phyloP scores from a whole-genome alignment of 768 basidiomycete species.

The Lentinus tigrinus region DNA sequence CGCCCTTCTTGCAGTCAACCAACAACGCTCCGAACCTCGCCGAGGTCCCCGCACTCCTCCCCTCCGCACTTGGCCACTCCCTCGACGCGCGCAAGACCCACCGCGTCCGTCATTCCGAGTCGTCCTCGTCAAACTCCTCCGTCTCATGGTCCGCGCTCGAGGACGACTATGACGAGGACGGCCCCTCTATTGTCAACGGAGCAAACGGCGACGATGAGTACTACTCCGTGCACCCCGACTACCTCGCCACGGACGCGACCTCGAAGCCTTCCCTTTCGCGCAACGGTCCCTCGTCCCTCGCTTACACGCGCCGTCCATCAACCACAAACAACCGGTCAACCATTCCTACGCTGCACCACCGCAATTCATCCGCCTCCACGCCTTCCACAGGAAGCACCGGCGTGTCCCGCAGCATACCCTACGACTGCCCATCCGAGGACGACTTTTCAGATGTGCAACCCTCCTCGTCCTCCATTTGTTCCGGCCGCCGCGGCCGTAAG shows the following conservation, averaged over 20 bases:
- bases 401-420: slow-evolving; percentile 24
- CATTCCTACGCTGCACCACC: slow-evolving; percentile 54
- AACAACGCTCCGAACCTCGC: slow-evolving; percentile 35
- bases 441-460: slow-evolving; percentile 43
- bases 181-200: slow-evolving; percentile 28
- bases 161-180: slow-evolving; percentile 62
- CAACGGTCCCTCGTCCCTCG: slow-evolving; percentile 45
- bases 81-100: slow-evolving; percentile 40
- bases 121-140: slow-evolving; percentile 66
- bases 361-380: slow-evolving; percentile 47
- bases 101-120: slow-evolving; percentile 52
- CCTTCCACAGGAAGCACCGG: slow-evolving; percentile 25
- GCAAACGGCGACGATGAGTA: slow-evolving; percentile 30
- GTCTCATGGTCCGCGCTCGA: slow-evolving; percentile 63
- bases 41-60: slow-evolving; percentile 68
- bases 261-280: slow-evolving; percentile 41
- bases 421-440: slow-evolving; percentile 27
- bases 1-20: slow-evolving; percentile 57
- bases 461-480: slow-evolving; percentile 11
- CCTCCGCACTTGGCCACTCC: slow-evolving; percentile 54
- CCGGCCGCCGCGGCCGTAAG: slow-evolving; percentile 30
- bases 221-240: slow-evolving; percentile 36
- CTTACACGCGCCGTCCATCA: slow-evolving; percentile 69
- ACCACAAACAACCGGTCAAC: slow-evolving; percentile 67
- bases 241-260: slow-evolving; percentile 34